Evolutionary conservation across 2,329 filamentous ascomycete genomes (phyloP).

Genomic region (Venturiaceae sp.): DNA sequence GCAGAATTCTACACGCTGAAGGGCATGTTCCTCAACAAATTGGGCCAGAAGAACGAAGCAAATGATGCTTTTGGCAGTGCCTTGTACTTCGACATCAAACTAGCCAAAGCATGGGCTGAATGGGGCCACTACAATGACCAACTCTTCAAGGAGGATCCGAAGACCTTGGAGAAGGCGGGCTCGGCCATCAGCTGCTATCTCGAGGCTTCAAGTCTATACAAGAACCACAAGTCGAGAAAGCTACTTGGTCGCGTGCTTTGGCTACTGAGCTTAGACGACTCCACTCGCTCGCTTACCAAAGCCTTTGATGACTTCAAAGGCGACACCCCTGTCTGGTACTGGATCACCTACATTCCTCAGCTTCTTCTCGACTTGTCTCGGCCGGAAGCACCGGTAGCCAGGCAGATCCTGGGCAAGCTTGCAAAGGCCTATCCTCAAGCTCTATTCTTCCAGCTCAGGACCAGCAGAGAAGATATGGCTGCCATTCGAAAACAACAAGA

Average conservation of each 20-base stretch:
- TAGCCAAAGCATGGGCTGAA: constrained; percentile 97
- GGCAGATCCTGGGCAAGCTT: constrained; percentile 81
- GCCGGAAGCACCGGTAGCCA: constrained; percentile 80
- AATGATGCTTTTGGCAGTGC: constrained; percentile 92
- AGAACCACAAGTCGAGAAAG: constrained; percentile 93
- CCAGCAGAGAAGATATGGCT: constrained; percentile 87
- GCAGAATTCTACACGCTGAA: constrained; percentile 99
- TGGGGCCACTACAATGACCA: constrained; percentile 98
- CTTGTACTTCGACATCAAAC: constrained; percentile 87
- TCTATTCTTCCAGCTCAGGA: constrained; percentile 89
- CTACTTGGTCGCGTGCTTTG: constrained; percentile 87
- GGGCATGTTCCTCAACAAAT: constrained; percentile 96
- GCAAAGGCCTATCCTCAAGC: constrained; percentile 92
- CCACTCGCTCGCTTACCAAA: constrained; percentile 69
- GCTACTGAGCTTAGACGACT: constrained; percentile 88
- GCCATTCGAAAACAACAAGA: constrained; percentile 83
- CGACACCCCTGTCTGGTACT: constrained; percentile 97
- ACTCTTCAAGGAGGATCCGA: constrained; percentile 84
- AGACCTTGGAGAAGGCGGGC: constrained; percentile 71
- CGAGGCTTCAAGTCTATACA: constrained; percentile 91
- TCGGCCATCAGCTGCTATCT: constrained; percentile 94
- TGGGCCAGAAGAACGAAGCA: constrained; percentile 82
- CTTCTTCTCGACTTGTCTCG: constrained; percentile 84
- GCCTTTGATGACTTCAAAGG: constrained; percentile 97
- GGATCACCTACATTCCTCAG: constrained; percentile 98